Conservation (phyloP, 768 basidiomycete species). For the Tubosaeta sp. region DNA sequence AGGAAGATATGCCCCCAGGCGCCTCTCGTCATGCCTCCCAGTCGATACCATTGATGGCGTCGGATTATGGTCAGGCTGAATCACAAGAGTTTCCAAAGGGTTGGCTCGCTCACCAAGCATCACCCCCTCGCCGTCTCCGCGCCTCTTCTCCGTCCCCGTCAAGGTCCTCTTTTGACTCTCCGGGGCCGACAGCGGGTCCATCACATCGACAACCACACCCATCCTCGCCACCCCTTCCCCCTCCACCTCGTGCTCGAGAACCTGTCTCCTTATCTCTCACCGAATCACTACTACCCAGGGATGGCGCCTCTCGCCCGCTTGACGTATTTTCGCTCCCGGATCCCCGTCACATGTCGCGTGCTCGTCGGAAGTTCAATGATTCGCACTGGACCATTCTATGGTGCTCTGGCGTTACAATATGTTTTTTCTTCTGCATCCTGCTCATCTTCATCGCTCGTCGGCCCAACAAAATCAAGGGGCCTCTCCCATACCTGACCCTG, state of each 20-base stretch:
- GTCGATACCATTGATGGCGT: constrained; percentile 36
- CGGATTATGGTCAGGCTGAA: constrained; percentile 30
- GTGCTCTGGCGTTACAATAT: constrained; percentile 54
- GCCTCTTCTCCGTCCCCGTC: constrained; percentile 39
- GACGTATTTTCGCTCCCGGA: constrained; percentile 78
- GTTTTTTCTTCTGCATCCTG: constrained; percentile 59
- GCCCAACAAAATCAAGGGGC: constrained; percentile 29
- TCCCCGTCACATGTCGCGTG: constrained; percentile 59
- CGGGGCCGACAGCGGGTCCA: constrained; percentile 32
- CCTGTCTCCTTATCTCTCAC: constrained; percentile 67
- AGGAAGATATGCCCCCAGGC: constrained; percentile 49
- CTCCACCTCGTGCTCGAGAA: constrained; percentile 40
- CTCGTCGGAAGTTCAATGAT: constrained; percentile 71
- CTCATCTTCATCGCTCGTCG: constrained; percentile 56
- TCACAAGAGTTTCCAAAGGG: constrained; percentile 45
- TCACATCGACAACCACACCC: constrained; percentile 34
- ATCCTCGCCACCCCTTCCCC: constrained; percentile 32
- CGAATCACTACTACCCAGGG: constrained; percentile 73
- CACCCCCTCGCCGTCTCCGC: constrained; percentile 47
- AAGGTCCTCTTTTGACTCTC: constrained; percentile 29
- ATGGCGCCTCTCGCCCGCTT: constrained; percentile 57
- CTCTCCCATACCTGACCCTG: constrained; percentile 61
- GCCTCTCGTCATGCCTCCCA: constrained; percentile 33
- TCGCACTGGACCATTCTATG: constrained; percentile 67
- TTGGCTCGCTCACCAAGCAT: constrained; percentile 76